Evolutionary conservation across 176 grass and related monocot genomes (phyloP), one percentile per base, ranked within the genome.

Genomic region (Oryza rufipogon): DNA sequence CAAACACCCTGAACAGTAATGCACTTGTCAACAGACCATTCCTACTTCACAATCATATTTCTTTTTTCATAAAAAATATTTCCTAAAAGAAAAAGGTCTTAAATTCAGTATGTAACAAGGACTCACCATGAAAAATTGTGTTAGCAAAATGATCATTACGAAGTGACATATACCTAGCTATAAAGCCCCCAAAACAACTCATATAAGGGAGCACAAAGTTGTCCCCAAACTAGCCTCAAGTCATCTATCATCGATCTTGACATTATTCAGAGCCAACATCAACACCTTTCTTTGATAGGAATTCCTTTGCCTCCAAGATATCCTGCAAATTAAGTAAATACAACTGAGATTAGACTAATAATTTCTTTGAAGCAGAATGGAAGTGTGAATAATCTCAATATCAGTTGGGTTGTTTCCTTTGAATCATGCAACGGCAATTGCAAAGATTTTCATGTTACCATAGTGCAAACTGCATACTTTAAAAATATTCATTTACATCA

Each of bases 301-400:
- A 96, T n/a, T 91, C 94, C 68, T 89, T 93, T 22, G 94, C 91
- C 70, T 96, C 94, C n/a, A 54, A 78, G 64, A 96, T 93, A 66
- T 96, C 94, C 94, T 93, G 83, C 73, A 87, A 64, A 66, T 22
- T 20, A 68, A 78, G 1, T 74, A 6, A 0, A 17, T n/a, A 76
- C 54, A 58, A 0, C 5, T 70, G 3, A 36, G 34, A 36, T 5
- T 36, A 36, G 34, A 5, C 34, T 36, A 36, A 36, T 8, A 52
- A 16, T 60, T 15, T 7, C 61, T 46, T 1, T 64, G 36, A 38
- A 46, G 16, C 20, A 38, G 75, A 69, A 45, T 19, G 13, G 0
- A 26, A 33, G 15, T n/a, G 20, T 22, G 4, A 2, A 36, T 2
- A 19, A 58, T 58, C 17, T 58, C 52, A 58, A 28, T 17, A 71